Evolutionary conservation across 169 alveolate genomes (phyloP).

Genomic region (Plasmodium vivax): DNA sequence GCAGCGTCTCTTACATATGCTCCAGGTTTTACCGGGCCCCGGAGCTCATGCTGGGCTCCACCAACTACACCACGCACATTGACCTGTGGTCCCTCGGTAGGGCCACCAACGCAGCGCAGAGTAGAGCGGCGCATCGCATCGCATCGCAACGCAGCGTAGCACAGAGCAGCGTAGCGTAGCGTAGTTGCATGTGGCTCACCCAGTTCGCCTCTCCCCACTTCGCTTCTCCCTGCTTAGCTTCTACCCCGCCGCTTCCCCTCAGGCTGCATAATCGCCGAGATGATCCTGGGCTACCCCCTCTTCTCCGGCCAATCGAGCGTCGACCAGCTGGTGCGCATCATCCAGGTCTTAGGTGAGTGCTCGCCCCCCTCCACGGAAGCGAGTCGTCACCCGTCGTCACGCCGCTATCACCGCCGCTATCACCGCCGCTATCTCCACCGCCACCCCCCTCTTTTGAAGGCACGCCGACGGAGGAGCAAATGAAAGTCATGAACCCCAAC

Average conservation of each 20-base stretch:
- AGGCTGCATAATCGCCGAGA: slow-evolving; percentile 97
- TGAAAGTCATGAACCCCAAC: slow-evolving; percentile 95
- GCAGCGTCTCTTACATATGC: slow-evolving; percentile 96
- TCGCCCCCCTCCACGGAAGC: background rate
- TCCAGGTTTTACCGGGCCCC: slow-evolving; percentile 99
- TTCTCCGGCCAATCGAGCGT: slow-evolving; percentile 97
- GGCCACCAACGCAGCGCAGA: background rate
- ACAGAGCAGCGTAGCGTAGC: too few species aligned
- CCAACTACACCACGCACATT: slow-evolving; percentile 96
- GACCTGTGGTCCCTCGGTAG: slow-evolving; percentile 98
- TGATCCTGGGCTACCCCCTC: slow-evolving; percentile 95
- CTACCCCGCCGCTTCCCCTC: background rate
- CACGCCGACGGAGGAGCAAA: slow-evolving; percentile 94
- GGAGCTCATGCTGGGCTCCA: slow-evolving; percentile 98
- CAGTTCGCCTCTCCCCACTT: background rate
- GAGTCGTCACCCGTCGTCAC: too few species aligned
- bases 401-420: too few species aligned
- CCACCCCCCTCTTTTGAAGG: slow-evolving; percentile 84
- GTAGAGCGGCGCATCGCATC: slow-evolving; percentile 34
- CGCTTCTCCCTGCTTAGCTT: background rate
- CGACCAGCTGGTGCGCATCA: slow-evolving; percentile 96
- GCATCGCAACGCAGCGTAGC: too few species aligned
- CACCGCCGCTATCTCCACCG: too few species aligned
- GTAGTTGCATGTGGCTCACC: slow-evolving; percentile 39
- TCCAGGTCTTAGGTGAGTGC: slow-evolving; percentile 87